Base-by-base conservation (phyloP, 129 eudicot genomes). In the Chrysanthemum lavandulifolium region DNA sequence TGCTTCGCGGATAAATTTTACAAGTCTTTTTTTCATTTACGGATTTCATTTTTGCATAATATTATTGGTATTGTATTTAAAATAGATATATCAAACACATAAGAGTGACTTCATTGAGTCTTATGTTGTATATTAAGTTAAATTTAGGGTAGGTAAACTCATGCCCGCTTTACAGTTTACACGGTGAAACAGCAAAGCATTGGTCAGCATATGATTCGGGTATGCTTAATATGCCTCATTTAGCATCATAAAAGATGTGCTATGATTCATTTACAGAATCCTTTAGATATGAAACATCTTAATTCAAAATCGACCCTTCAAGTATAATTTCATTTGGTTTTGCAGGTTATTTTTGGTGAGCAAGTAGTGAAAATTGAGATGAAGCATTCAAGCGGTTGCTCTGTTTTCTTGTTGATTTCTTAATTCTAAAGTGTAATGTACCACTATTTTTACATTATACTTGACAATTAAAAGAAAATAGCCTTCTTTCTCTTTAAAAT, bases 1-100 rank as follows among this genome's bases (percentile, higher is more conserved):
- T 68, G 95, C 89, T 79, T 81, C 97, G 33, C 43, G 69, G 16
- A 69, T 69, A 70, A 73, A 67, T 69, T 13, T 64, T 68, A 75
- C 83, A 12, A 77, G 69, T 69, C 70, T 74, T 16, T 53, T 79
- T 19, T 43, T 65, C 78, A 10, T 84, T 33, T 83, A 56, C 69
- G 66, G 68, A 13, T 82, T 81, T 57, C 53, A 73, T 51, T 56
- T 85, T 45, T 77, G 80, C 56, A 16, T 75, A 0, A 67, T 79
- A 56, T 73, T 81, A 19, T 72, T 71, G 45, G 76, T 77, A 14
- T 67, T 73, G 51, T 77, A 72, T 58, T 57, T 27, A 13, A 61
- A 77, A 55, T 82, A 77, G 63, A 76, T 58, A 48, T 55, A 61
- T 43, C 16, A 9, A 69, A 80, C 56, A 69, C 36, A 3, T 57